Evolutionary conservation across 2,329 filamentous ascomycete species (phyloP).

Genomic region (Botrytis aclada): DNA sequence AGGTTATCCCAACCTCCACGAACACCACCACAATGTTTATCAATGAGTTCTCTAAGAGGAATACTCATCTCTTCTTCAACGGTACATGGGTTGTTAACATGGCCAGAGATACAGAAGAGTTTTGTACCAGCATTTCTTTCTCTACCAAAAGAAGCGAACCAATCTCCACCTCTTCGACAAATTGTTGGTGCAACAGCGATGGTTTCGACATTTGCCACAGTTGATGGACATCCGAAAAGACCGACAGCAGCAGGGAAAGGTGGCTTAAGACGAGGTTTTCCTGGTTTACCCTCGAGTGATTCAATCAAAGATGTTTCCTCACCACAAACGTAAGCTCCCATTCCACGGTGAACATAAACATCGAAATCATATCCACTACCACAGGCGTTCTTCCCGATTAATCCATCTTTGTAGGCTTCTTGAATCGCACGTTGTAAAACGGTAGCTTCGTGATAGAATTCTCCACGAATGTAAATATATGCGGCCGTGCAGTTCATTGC

Average conservation of each 20-base stretch:
- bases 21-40: constrained; percentile 97
- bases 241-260: constrained; percentile 97
- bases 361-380: constrained; percentile 97
- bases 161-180: constrained; percentile 82
- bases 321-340: constrained; percentile 95
- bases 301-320: constrained; percentile 98
- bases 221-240: constrained; percentile 96
- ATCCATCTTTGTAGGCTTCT: constrained; percentile 89
- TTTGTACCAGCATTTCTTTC: constrained; percentile 97
- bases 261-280: constrained; percentile 97
- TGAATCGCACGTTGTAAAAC: constrained; percentile 94
- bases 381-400: constrained; percentile 98
- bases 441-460: constrained; percentile 94
- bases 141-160: constrained; percentile 92
- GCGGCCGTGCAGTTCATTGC: constrained; percentile 99
- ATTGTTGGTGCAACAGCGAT: constrained; percentile 94
- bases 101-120: constrained; percentile 96
- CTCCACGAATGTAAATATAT: constrained; percentile 99
- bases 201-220: constrained; percentile 97
- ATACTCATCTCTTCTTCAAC: constrained; percentile 99
- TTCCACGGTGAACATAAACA: constrained; percentile 92
- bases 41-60: constrained; percentile 89
- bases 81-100: constrained; percentile 97
- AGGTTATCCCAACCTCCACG: constrained; percentile 97
- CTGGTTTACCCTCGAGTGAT: constrained; percentile 96